Evolutionary conservation across 129 eudicot genomes (phyloP), one percentile per base, ranked within the genome.

Genomic region (Saussurea involucrata): DNA sequence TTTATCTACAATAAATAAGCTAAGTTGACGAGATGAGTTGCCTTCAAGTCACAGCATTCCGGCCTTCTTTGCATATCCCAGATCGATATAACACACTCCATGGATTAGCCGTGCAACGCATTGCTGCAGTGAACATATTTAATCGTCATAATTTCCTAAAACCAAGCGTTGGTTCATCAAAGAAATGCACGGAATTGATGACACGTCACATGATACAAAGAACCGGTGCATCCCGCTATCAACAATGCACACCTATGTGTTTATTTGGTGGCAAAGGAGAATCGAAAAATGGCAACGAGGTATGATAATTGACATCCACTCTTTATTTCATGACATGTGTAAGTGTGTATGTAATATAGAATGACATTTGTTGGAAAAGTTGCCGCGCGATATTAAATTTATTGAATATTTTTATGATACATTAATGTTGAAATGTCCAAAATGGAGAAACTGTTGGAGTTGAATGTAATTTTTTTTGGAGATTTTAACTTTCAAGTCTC

Each of bases 231-330:
- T 72, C 88, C 65, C 24, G 71, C 29, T 74, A 75, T 71, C 87
- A 81, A 71, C 80, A 20, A 61, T 72, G 77, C 78, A 69, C 85
- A 55, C 87, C 88, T 22, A 87, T 84, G 18, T 89, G 88, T 72
- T 69, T 72, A 25, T 89, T 86, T 82, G 92, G 97, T 74, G 90
- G 92, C 65, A 81, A 87, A 83, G 95, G 88, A 66, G 83, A 80
- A 40, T 71, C 86, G 1, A 86, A 76, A 32, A 78, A 74, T 67
- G 85, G 68, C 11, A 73, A 85, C 22, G 88, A 92, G 89, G 97
- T 92, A 85, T 76, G 49, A 63, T 29, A 24, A 32, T 71, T n/a
- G 61, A 15, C 18, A 46, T 64, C 36, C 36, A 8, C 21, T 72
- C 57, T 24, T 79, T 71, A 31, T 72, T 71, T 72, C 25, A 31